These are phyloP conservation scores for Thuidium tamariscinum DNA, from an alignment of 225 moss, liverwort and hornwort species.

Conservation along the genomic window DNA sequence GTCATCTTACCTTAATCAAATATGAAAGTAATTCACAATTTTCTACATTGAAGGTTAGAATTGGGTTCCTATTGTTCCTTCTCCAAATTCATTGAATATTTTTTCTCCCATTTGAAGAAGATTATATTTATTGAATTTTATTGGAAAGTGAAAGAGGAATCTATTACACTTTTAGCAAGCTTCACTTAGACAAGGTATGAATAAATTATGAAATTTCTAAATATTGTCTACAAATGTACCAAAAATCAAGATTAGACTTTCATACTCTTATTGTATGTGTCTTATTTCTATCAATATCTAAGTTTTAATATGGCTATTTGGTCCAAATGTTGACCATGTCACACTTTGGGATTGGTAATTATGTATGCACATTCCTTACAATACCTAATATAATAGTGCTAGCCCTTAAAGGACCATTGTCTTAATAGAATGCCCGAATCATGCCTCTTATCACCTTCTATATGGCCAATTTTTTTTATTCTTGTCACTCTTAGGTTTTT, in stretches of 20 bases:
- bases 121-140: neutral
- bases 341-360: neutral
- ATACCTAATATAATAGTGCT: neutral
- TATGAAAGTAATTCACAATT: neutral
- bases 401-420: too few relatives aligned
- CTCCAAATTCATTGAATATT: neutral
- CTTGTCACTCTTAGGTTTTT: too few relatives aligned
- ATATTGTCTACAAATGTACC: neutral
- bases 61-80: accelerated
- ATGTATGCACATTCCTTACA: neutral
- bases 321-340: too few relatives aligned
- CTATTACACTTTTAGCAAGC: neutral
- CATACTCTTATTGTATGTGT: too few relatives aligned
- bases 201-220: neutral
- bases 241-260: neutral
- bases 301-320: neutral
- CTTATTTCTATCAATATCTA: neutral
- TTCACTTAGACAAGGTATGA: neutral
- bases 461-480: too few relatives aligned
- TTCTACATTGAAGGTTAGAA: accelerated
- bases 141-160: neutral
- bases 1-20: neutral
- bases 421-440: too few relatives aligned
- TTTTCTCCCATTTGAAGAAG: accelerated
- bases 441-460: too few relatives aligned